These are phyloP conservation scores for Podospora conica DNA, from an alignment of 495 filamentous ascomycete genomes.

Conservation along the genomic window DNA sequence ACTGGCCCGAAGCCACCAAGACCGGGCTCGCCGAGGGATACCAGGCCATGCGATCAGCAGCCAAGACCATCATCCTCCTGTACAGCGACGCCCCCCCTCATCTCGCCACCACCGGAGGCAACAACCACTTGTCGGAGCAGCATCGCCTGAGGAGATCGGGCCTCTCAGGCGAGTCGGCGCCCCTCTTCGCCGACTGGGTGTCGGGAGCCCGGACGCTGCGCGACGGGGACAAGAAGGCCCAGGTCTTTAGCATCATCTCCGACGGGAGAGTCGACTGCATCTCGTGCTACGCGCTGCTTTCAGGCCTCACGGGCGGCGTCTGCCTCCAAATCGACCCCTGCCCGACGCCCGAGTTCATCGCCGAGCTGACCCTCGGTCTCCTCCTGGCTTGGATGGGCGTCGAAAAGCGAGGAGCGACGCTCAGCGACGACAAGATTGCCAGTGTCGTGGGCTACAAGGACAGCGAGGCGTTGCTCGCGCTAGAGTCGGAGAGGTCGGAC, in stretches of 20 bases:
- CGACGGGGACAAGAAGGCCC: slow-evolving; percentile 29
- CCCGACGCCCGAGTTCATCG: slow-evolving; percentile 25
- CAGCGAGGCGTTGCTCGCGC: slow-evolving; percentile 4
- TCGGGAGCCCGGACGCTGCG: slow-evolving; percentile 26
- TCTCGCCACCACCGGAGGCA: slow-evolving; percentile 13
- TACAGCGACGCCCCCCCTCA: slow-evolving; percentile 47
- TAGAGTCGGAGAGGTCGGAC: slow-evolving; percentile 16
- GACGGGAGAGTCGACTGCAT: not conserved
- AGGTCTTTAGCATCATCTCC: slow-evolving; percentile 35
- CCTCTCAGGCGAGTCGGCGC: slow-evolving; percentile 27
- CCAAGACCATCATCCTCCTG: slow-evolving; percentile 40
- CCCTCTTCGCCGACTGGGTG: slow-evolving; percentile 38
- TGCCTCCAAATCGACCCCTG: slow-evolving; percentile 26
- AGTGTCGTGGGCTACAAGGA: slow-evolving; percentile 14
- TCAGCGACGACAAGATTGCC: slow-evolving; percentile 12
- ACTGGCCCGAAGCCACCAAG: slow-evolving; percentile 41
- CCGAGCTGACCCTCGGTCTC: slow-evolving; percentile 36
- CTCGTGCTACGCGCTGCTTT: slow-evolving; percentile 34
- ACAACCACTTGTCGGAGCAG: slow-evolving; percentile 19
- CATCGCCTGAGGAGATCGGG: slow-evolving; percentile 14
- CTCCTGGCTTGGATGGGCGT: slow-evolving; percentile 45
- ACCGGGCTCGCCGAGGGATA: slow-evolving; percentile 41
- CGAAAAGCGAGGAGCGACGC: slow-evolving; percentile 25
- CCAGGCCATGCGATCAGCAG: slow-evolving; percentile 38
- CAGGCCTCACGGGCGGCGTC: slow-evolving; percentile 32